A percentile compares a stretch with the other conserved stretches of the same genome.
Evolutionary conservation across 2,329 filamentous ascomycete species (phyloP).

Genomic region (Colletotrichum incanum): DNA sequence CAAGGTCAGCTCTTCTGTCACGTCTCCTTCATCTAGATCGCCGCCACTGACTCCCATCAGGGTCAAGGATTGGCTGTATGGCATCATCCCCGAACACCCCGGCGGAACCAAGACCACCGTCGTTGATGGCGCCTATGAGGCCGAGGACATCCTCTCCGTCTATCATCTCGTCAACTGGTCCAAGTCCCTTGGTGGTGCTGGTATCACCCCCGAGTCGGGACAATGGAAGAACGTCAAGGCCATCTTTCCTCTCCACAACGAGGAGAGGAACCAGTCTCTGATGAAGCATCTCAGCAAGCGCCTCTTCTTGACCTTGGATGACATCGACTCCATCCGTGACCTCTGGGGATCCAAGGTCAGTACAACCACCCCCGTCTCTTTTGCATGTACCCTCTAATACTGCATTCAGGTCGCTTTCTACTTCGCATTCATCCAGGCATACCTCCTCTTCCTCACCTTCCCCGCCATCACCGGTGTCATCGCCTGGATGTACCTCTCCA

Average conservation of each 20-base stretch:
- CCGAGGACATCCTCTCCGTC: constrained; percentile 80
- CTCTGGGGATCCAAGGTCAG: constrained; percentile 73
- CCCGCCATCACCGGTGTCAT: constrained; percentile 78
- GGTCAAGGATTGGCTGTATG: constrained; percentile 83
- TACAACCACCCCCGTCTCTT: neutral
- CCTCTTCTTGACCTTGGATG: constrained; percentile 64
- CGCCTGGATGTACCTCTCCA: constrained; percentile 78
- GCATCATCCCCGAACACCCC: constrained; percentile 76
- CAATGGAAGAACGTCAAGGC: constrained; percentile 74
- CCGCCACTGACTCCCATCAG: constrained; percentile 55
- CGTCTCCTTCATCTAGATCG: no score
- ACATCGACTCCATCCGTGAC: constrained; percentile 73
- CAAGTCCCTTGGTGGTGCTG: constrained; percentile 73
- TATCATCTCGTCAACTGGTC: constrained; percentile 77
- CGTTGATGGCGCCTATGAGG: constrained; percentile 68
- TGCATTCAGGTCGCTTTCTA: constrained; percentile 76
- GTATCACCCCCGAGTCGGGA: constrained; percentile 71
- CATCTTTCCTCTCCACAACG: constrained; percentile 76
- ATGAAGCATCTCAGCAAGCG: constrained; percentile 70
- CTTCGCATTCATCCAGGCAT: constrained; percentile 86
- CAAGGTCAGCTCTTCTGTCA: constrained; percentile 61
- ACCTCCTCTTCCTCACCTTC: constrained; percentile 79
- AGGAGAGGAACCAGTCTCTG: constrained; percentile 68
- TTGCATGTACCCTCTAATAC: constrained; percentile 46
- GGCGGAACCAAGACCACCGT: constrained; percentile 67